Base-by-base conservation (phyloP, 2,329 filamentous ascomycete genomes). In the Pseudogymnoascus sp. region DNA sequence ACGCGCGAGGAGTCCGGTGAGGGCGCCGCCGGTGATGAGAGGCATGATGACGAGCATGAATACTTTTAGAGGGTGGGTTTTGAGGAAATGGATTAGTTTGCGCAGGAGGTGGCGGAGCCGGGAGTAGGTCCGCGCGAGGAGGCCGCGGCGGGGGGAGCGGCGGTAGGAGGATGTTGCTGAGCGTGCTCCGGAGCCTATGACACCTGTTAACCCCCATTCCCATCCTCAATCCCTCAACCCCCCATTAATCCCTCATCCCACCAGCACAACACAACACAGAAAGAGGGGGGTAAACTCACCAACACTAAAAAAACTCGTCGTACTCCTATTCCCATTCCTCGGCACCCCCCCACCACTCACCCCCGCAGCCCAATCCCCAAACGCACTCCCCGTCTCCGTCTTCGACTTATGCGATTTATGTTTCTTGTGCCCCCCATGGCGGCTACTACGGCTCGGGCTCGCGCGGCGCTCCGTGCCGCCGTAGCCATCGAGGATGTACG, bases 1-100 rank as follows among this genome's bases (percentile, higher is more conserved):
- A 73, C 87, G 86, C 39, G 85, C 84, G 54, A 96, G 83, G 51
- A 97, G 79, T 57, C 89, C 90, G 7, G 87, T 87, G 69, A 97
- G 78, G 28, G 90, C 89, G 34, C 93, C 93, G 62, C 91, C 91
- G 1, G 89, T 92, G 71, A 97, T 79, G 65, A 98, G 82, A 8
- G 93, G 93, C 83, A 97, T 86, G 71, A 97, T 83, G 67, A 96
- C 88, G 67, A 92, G 84, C 80, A 90, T 81, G 79, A 97, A 90
- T 60, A 96, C 90, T 78, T 96, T 96, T 73, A 92, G 78, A 0
- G 93, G 93, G 78, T 97, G 89, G 39, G 86, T 83, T 74, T 90
- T 89, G 71, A 90, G 89, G 78, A 93, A 96, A 74, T 88, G 85
- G 74, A 89, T 81, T 7, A 97, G 85, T 74, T 96, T 88, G 72